Evolutionary conservation across 73 alveolate species (phyloP).

Genomic region (Tetrahymena elliotti): DNA sequence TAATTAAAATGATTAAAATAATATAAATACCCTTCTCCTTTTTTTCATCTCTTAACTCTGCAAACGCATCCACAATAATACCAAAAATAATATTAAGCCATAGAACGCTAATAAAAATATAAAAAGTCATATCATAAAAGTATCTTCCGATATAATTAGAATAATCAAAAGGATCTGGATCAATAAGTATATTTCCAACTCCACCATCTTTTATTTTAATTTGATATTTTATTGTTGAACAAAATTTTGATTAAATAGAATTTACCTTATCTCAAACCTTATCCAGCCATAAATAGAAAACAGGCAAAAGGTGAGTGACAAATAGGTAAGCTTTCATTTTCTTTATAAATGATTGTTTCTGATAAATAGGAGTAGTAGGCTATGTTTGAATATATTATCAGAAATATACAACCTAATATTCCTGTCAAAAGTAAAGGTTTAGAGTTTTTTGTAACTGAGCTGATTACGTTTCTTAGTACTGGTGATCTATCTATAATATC

Average conservation of each 20-base stretch:
- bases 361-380: neutral
- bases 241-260: neutral
- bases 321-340: neutral
- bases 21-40: neutral
- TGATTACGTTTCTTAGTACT: constrained; percentile 3
- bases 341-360: neutral
- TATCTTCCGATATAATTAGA: constrained; percentile 1
- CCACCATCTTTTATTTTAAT: neutral
- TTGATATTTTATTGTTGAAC: neutral
- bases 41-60: constrained; percentile 40
- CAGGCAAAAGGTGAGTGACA: neutral
- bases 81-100: constrained; percentile 28
- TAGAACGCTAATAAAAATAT: constrained; percentile 10
- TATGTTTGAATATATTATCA: neutral
- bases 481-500: constrained; percentile 36
- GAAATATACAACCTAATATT: neutral
- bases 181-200: neutral
- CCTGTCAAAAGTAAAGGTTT: neutral
- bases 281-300: neutral
- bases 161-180: neutral
- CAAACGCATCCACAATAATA: constrained; percentile 30
- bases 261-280: neutral
- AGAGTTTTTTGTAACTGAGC: neutral
- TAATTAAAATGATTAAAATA: neutral
- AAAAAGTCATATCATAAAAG: constrained; percentile 19